Evolutionary conservation across 345 rosid species (phyloP), one percentile per base, ranked within the genome.

Genomic region (Erucastrum elatum): DNA sequence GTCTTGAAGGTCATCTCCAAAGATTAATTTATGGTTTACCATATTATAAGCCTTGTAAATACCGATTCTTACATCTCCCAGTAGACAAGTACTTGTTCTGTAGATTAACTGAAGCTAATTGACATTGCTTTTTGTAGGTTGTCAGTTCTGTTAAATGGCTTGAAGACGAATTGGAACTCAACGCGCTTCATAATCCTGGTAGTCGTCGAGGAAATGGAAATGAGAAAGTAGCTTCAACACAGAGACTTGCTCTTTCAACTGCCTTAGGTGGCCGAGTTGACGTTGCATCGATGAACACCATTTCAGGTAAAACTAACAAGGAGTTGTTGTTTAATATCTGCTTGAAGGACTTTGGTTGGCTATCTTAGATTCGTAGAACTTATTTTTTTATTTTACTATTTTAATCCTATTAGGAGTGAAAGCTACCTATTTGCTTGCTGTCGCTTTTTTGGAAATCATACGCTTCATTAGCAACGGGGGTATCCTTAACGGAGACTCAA

Each of bases 91-190:
- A 55, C 10, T 64, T 64, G 49, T 56, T 72, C 39, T 59, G 68
- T 35, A 29, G 31, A 64, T 55, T 49, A 56, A 35, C 37, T 71
- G 46, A 34, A 71, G 35, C 27, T 41, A 34, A 44, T 53, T 71
- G 73, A 62, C 59, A 35, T 44, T 81, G 70, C 46, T 66, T 81
- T 51, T 46, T 71, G 56, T 78, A 95, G 99, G 98, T 95, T 72
- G 98, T 93, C 74, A 93, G 98, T 85, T 91, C 98, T 16, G 97
- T 96, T 49, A 96, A 96, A 82, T 96, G 99, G 99, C 98, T 96
- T 76, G 99, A 93, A 88, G 99, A 96, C 82, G 98, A 96, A 85
- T 78, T 96, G 84, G 99, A 96, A 85, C 92, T 96, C 51, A 93
- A 93, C 72, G 97, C 99, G 59, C 97, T 93, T 75, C 97, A 91